These are phyloP conservation scores for Suillus occidentalis DNA, from an alignment of 768 basidiomycete genomes.

Conservation along the genomic window DNA sequence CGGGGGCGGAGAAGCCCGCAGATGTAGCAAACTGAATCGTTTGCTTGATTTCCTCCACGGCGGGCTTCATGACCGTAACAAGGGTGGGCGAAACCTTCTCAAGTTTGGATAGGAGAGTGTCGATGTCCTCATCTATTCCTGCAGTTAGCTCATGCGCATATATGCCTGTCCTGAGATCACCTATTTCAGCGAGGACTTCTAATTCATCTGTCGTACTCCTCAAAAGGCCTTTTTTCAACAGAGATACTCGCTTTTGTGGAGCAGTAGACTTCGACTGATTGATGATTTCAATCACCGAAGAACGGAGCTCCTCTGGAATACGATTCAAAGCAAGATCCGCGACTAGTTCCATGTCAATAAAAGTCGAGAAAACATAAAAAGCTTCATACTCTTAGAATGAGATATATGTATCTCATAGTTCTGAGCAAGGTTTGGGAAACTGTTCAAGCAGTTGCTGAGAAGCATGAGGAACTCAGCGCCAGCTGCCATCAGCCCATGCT, in stretches of 20 bases:
- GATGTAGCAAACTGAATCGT: slow-evolving; percentile 58
- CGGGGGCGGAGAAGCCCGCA: slow-evolving; percentile 61
- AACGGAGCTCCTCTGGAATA: slow-evolving; percentile 56
- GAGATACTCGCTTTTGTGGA: slow-evolving; percentile 66
- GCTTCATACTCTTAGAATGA: slow-evolving; percentile 65
- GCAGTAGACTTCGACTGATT: slow-evolving; percentile 62
- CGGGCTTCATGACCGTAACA: slow-evolving; percentile 45
- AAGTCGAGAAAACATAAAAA: background rate
- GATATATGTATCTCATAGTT: slow-evolving; percentile 78
- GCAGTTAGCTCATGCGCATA: slow-evolving; percentile 3
- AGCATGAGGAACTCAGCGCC: slow-evolving; percentile 74
- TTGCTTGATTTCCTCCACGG: slow-evolving; percentile 61
- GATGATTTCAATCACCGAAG: slow-evolving; percentile 62
- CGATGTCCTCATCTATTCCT: slow-evolving; percentile 60
- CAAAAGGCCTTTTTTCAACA: slow-evolving; percentile 69
- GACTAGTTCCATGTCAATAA: slow-evolving; percentile 44
- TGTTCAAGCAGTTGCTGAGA: slow-evolving; percentile 62
- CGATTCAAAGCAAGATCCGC: slow-evolving; percentile 62
- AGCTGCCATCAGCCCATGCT: slow-evolving; percentile 62
- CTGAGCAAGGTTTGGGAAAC: slow-evolving; percentile 67
- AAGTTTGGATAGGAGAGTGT: slow-evolving; percentile 51
- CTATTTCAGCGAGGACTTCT: slow-evolving; percentile 64
- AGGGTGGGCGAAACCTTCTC: slow-evolving; percentile 62
- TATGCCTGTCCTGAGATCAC: slow-evolving; percentile 35
- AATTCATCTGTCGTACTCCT: slow-evolving; percentile 72